Percentiles rank a stretch among this genome's conserved stretches.
These are phyloP conservation scores for Babesia gibsoni DNA, from an alignment of 169 alveolate genomes.

Conservation along the genomic window DNA sequence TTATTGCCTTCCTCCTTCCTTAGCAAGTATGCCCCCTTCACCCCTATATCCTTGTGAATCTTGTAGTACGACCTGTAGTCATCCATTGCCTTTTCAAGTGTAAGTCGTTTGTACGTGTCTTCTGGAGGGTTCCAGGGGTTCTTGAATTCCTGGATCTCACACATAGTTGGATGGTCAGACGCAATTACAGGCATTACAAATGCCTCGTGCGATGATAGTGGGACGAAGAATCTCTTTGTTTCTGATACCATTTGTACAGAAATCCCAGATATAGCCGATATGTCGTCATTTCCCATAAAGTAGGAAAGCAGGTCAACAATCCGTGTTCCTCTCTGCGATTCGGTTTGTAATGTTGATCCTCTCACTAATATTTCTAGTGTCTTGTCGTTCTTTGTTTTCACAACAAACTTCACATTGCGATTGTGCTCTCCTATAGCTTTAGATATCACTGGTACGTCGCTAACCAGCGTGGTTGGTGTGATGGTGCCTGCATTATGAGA, in stretches of 20 bases:
- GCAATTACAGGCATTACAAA: conserved; percentile 60
- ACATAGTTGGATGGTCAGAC: conserved; percentile 47
- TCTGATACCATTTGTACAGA: conserved; percentile 19
- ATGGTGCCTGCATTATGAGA: conserved; percentile 23
- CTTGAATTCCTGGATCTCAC: conserved; percentile 64
- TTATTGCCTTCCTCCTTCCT: conserved; percentile 60
- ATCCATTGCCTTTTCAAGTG: conserved; percentile 34
- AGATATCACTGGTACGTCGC: conserved; percentile 9
- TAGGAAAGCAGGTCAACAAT: conserved; percentile 33
- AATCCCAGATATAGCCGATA: conserved; percentile 22
- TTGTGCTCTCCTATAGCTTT: conserved; percentile 22
- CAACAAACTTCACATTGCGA: conserved; percentile 36
- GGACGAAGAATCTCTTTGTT: conserved; percentile 46
- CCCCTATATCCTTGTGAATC: background rate
- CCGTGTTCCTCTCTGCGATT: conserved; percentile 12
- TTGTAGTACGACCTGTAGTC: conserved; percentile 25
- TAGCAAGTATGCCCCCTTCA: conserved; percentile 49
- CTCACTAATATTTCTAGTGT: conserved; percentile 32
- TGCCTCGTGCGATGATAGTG: conserved; percentile 38
- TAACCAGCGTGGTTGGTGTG: conserved; percentile 11
- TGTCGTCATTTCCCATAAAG: conserved; percentile 30
- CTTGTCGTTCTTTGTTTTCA: conserved; percentile 12
- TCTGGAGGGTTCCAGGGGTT: conserved; percentile 68
- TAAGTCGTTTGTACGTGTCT: conserved; percentile 12
- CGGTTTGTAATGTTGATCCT: conserved; percentile 26